Conservation (phyloP, 305 asterid species). For the Fraxinus sp. region DNA sequence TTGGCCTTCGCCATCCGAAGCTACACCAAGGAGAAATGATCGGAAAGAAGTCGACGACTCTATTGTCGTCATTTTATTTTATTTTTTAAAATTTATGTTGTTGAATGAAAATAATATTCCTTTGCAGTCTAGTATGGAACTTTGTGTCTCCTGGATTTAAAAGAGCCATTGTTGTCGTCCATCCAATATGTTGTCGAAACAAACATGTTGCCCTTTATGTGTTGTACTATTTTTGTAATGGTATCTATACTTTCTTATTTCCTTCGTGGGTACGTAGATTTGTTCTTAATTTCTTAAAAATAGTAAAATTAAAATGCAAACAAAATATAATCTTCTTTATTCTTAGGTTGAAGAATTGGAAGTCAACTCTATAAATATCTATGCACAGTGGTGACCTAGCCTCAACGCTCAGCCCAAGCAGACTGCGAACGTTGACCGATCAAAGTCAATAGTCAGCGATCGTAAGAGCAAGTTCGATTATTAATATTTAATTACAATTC, state of each 20-base stretch:
- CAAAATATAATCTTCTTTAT: too few relatives aligned
- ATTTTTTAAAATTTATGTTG: slow-evolving; percentile 3
- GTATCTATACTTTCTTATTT: not conserved
- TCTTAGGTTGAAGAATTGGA: too few relatives aligned
- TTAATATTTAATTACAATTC: too few relatives aligned
- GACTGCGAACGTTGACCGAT: too few relatives aligned
- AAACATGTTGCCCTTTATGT: not conserved
- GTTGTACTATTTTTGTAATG: not conserved
- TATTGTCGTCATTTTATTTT: not conserved
- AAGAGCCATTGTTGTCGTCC: not conserved
- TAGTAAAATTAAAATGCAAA: not conserved
- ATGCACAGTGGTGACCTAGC: too few relatives aligned
- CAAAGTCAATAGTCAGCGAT: too few relatives aligned
- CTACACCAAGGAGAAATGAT: slow-evolving; percentile 59
- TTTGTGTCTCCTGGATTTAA: not conserved
- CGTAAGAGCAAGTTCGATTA: too few relatives aligned
- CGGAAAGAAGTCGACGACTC: not conserved
- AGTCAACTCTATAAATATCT: too few relatives aligned
- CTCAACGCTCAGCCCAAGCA: too few relatives aligned
- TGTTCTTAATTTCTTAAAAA: not conserved
- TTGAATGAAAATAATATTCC: not conserved
- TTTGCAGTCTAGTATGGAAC: not conserved
- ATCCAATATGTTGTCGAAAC: not conserved
- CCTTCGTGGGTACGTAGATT: not conserved
- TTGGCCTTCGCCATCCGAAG: slow-evolving; percentile 50